Conservation (phyloP, 768 basidiomycete species). For the Lactifluus piperatus region DNA sequence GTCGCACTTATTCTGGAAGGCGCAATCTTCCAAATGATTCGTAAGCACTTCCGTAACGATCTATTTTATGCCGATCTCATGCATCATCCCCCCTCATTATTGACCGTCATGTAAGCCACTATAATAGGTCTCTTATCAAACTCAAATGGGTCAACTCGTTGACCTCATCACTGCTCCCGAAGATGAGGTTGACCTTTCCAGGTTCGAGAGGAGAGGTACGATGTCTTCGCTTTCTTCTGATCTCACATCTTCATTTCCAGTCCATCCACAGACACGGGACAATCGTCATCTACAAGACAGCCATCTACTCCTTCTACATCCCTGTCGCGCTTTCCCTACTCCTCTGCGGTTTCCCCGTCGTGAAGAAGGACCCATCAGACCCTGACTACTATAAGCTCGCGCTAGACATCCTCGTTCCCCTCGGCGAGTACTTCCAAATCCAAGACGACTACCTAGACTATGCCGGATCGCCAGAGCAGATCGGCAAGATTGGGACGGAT, state of each 20-base stretch:
- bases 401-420: constrained; percentile 74
- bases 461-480: constrained; percentile 79
- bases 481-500: constrained; percentile 97
- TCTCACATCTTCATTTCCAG: not conserved
- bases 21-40: constrained; percentile 87
- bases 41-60: constrained; percentile 74
- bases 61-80: constrained; percentile 82
- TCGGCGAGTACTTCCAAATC: too few species aligned
- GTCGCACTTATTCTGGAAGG: too few species aligned
- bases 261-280: constrained; percentile 59
- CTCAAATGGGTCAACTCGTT: constrained; percentile 92
- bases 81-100: constrained; percentile 19
- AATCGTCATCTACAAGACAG: constrained; percentile 96
- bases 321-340: constrained; percentile 93
- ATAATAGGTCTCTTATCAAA: constrained; percentile 61
- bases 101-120: not conserved
- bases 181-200: constrained; percentile 73
- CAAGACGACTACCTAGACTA: constrained; percentile 98
- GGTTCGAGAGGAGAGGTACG: constrained; percentile 81
- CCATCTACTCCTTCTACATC: constrained; percentile 97
- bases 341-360: constrained; percentile 53
- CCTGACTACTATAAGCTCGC: constrained; percentile 64
- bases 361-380: constrained; percentile 36
- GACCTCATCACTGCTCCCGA: constrained; percentile 96
- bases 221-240: not conserved